These are phyloP conservation scores for Pachyrhizus erosus DNA, from an alignment of 306 rosid genomes.

Conservation along the genomic window DNA sequence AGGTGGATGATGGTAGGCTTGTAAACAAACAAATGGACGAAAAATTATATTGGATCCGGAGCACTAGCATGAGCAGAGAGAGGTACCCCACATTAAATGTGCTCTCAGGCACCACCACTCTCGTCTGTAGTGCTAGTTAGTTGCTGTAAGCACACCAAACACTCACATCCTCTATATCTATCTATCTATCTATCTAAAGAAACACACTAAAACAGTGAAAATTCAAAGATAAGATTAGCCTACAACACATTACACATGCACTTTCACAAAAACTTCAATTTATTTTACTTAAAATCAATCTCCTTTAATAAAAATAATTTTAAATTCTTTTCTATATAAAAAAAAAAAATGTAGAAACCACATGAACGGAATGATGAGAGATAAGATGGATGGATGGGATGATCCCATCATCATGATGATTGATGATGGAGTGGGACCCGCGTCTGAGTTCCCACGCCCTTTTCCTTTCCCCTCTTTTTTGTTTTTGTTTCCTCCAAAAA, in stretches of 20 bases:
- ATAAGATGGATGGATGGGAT: slow-evolving; percentile 41
- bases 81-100: slow-evolving; percentile 45
- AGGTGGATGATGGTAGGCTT: neutral
- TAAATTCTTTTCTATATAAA: too few relatives aligned
- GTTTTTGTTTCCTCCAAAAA: too few relatives aligned
- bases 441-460: neutral
- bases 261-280: too few relatives aligned
- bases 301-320: too few relatives aligned
- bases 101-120: neutral
- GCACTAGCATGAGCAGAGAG: slow-evolving; percentile 19
- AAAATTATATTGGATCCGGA: slow-evolving; percentile 51
- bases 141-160: slow-evolving; percentile 36
- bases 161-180: neutral
- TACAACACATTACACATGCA: too few relatives aligned
- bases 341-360: too few relatives aligned
- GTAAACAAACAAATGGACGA: slow-evolving; percentile 22
- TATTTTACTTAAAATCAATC: too few relatives aligned
- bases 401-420: slow-evolving; percentile 30
- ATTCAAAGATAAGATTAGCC: too few relatives aligned
- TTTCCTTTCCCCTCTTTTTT: neutral
- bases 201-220: neutral
- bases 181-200: too few relatives aligned
- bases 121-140: slow-evolving; percentile 33
- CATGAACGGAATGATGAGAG: too few relatives aligned
- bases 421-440: slow-evolving; percentile 33